Evolutionary conservation across 2,329 filamentous ascomycete genomes (phyloP), one percentile per base, ranked within the genome.

Genomic region (Venturiaceae sp.): DNA sequence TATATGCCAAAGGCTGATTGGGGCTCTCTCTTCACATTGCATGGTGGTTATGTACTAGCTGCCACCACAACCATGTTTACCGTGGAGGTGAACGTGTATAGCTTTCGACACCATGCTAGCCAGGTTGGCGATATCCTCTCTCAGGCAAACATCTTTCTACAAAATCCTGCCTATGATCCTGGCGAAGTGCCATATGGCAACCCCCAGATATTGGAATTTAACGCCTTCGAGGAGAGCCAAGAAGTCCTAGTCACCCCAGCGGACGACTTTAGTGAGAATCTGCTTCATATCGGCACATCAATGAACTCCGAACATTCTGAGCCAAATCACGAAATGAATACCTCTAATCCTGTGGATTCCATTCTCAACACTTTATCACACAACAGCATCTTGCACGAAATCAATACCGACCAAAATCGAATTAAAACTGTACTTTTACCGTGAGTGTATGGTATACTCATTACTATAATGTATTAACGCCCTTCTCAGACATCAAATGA

Each of bases 31-130:
- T 14, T 36, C 33, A 14, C 7, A 14, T 36, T 14, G 33, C 33
- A 14, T 7, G 7, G 7, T 36, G 33, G 33, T 14, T 36, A 7
- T 36, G n/a, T 52, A 5, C 21, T n/a, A n/a, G 47, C 32, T 52
- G 53, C 30, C 21, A 60, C 53, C 57, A 60, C 34, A 60, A 61
- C 50, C 44, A 60, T 57, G 46, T 47, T 6, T 53, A 60, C 36
- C 33, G 33, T 36, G 7, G 33, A 36, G 7, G 14, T 36, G 7
- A 14, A 36, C 33, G 33, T 36, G 7, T 36, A 36, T 36, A 36
- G 33, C 33, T 36, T 36, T 36, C 7, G 33, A 7, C 33, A 36
- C 14, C 33, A 36, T 7, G 33, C 33, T 7, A 7, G 14, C 14
- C 33, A 36, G 33, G 14, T 36, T 36, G 33, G 33, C 33, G 33